Percentiles rank a stretch among this genome's conserved stretches.
Conservation (phyloP, 805 yeast genomes). For the Starmerella kuoi region DNA sequence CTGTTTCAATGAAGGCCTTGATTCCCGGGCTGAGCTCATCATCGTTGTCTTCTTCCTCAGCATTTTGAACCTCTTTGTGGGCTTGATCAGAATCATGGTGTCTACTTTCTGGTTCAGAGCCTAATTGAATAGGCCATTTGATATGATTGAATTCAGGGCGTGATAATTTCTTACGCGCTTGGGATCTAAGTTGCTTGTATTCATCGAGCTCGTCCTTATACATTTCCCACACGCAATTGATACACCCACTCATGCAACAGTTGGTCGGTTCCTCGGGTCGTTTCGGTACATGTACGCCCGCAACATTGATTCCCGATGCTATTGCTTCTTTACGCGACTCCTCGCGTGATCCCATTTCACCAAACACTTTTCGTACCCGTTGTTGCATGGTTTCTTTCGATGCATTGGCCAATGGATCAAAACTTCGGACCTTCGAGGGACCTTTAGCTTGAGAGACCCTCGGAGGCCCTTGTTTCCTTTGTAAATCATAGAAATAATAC, state of each 20-base stretch:
- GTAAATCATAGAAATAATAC: conserved; percentile 18
- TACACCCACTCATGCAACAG: conserved; percentile 96
- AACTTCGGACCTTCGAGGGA: conserved; percentile 5
- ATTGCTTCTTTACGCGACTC: conserved; percentile 27
- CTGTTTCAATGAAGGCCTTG: conserved; percentile 73
- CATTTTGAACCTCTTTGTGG: conserved; percentile 21
- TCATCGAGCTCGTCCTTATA: conserved; percentile 77
- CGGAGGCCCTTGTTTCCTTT: conserved; percentile 10
- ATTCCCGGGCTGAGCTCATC: conserved; percentile 61
- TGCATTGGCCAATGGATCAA: conserved; percentile 18
- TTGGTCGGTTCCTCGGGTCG: conserved; percentile 84
- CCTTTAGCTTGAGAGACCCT: conserved; percentile 3
- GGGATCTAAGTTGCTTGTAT: conserved; percentile 61
- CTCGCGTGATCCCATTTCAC: conserved; percentile 28
- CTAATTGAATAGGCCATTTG: conserved; percentile 54
- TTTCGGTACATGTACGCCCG: conserved; percentile 70
- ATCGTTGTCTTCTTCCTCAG: conserved; percentile 28
- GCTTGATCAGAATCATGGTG: conserved; percentile 16
- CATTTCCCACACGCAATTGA: conserved; percentile 93
- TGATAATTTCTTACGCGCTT: conserved; percentile 27
- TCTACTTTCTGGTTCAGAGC: conserved; percentile 33
- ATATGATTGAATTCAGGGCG: conserved; percentile 29
- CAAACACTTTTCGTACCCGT: conserved; percentile 26
- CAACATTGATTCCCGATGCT: conserved; percentile 30
- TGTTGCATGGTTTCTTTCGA: conserved; percentile 18